These are phyloP conservation scores for Backusella luteola DNA, from an alignment of 192 early-diverging fungal species.

Conservation along the genomic window DNA sequence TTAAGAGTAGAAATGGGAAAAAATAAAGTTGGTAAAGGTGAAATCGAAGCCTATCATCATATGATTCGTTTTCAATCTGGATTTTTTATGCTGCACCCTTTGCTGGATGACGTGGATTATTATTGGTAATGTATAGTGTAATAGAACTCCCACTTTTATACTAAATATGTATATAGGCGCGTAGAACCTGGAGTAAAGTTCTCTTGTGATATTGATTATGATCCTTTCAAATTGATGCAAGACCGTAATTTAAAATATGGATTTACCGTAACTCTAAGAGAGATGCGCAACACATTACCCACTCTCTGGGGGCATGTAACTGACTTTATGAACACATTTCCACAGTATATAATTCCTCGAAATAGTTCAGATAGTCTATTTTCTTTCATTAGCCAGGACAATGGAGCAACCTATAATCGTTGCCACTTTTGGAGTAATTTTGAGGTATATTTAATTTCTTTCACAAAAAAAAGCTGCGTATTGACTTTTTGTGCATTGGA, in stretches of 20 bases:
- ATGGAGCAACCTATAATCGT: conserved; percentile 61
- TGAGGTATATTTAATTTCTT: conserved; percentile 53
- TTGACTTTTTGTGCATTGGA: background rate
- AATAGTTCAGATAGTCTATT: conserved; percentile 39
- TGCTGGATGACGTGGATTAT: conserved; percentile 70
- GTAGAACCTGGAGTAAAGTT: conserved; percentile 85
- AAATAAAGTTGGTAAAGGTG: conserved; percentile 57
- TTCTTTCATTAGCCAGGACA: conserved; percentile 53
- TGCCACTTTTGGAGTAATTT: conserved; percentile 91
- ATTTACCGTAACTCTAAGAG: conserved; percentile 72
- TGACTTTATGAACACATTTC: conserved; percentile 45
- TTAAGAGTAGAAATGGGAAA: conserved; percentile 53
- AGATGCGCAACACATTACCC: conserved; percentile 64
- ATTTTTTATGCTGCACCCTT: conserved; percentile 75
- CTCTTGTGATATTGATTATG: conserved; percentile 79
- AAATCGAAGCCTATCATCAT: conserved; percentile 65
- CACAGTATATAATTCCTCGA: conserved; percentile 45
- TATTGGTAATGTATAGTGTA: conserved; percentile 60
- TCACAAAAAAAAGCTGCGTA: background rate
- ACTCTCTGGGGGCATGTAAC: conserved; percentile 64
- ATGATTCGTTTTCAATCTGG: conserved; percentile 82
- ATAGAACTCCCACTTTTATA: no score
- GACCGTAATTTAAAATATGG: conserved; percentile 76
- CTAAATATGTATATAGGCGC: conserved; percentile 33
- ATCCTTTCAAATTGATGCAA: conserved; percentile 82